Evolutionary conservation across 1,139 yeast genomes (phyloP).

Genomic region (Yamadazyma membranifaciens): DNA sequence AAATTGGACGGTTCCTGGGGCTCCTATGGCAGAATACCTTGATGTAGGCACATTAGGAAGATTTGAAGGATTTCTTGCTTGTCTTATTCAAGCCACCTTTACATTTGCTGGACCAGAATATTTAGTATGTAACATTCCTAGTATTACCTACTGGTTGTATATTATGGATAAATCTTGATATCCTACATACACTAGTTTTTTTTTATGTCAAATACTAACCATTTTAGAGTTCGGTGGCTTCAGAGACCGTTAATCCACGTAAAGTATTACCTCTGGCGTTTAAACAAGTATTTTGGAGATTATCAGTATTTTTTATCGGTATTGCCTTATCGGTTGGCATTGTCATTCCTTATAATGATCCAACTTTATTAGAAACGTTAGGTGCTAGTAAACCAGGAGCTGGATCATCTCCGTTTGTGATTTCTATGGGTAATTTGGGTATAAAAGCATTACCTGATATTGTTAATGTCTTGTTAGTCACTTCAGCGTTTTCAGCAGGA

Average conservation of each 20-base stretch:
- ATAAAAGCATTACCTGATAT: conserved; percentile 44
- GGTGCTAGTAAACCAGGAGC: conserved; percentile 49
- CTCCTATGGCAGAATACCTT: conserved; percentile 47
- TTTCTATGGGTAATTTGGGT: conserved; percentile 46
- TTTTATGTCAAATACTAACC: too few relatives aligned
- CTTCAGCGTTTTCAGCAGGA: conserved; percentile 47
- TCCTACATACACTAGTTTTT: too few relatives aligned
- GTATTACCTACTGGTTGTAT: too few relatives aligned
- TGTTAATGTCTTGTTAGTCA: conserved; percentile 42
- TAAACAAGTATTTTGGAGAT: conserved; percentile 72
- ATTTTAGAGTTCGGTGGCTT: conserved; percentile 44
- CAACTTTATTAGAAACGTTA: conserved; percentile 34
- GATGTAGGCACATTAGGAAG: conserved; percentile 30
- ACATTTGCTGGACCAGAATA: conserved; percentile 77
- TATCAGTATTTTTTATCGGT: conserved; percentile 55
- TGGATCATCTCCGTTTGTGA: conserved; percentile 71
- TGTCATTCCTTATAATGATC: conserved; percentile 72
- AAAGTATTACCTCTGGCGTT: conserved; percentile 75
- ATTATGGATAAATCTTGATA: too few relatives aligned
- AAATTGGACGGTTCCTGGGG: conserved; percentile 62
- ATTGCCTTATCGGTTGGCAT: conserved; percentile 56
- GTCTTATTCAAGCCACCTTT: conserved; percentile 70
- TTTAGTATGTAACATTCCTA: conserved; percentile 43
- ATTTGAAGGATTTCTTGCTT: conserved; percentile 65
- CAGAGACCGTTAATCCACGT: conserved; percentile 75